phyloP scores from a whole-genome alignment of 2,329 filamentous ascomycete genomes.

The Diaporthe caulivora region DNA sequence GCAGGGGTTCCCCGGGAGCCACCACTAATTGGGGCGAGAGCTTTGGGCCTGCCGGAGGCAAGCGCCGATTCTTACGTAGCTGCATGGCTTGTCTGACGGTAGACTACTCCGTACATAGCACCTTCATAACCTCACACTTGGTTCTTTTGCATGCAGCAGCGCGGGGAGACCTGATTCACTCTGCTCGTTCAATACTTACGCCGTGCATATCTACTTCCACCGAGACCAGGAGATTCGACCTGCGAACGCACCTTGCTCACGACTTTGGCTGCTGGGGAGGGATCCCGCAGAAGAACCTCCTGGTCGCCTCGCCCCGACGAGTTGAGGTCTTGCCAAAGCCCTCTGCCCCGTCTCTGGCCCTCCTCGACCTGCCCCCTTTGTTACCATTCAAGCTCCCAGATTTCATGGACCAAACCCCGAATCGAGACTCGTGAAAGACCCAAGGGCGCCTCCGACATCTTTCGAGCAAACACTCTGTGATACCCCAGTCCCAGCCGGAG shows the following conservation, averaged over 20 bases:
- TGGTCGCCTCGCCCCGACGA: not conserved
- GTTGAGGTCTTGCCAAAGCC: not conserved
- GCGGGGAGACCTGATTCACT: slow-evolving; percentile 13
- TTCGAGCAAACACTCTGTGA: not conserved
- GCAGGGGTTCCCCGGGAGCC: slow-evolving; percentile 14
- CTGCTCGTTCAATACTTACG: not conserved
- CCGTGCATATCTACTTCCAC: not conserved
- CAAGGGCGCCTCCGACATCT: not conserved
- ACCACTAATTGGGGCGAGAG: not conserved
- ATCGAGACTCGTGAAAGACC: slow-evolving; percentile 3
- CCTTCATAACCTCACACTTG: not conserved
- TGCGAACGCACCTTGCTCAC: not conserved
- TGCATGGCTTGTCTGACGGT: slow-evolving; percentile 20
- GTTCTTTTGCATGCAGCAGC: slow-evolving; percentile 11
- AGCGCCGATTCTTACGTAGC: slow-evolving; percentile 31
- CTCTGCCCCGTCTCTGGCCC: not conserved
- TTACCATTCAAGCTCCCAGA: not conserved
- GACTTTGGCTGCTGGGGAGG: slow-evolving; percentile 9
- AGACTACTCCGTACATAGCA: not conserved
- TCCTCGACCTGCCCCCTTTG: not conserved
- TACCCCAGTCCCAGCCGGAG: not conserved
- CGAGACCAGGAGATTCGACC: not conserved
- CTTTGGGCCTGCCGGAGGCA: slow-evolving; percentile 23
- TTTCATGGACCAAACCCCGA: not conserved
- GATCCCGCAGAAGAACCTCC: slow-evolving; percentile 6